phyloP scores from a whole-genome alignment of 768 basidiomycete genomes.

The Boletellus sp. region DNA sequence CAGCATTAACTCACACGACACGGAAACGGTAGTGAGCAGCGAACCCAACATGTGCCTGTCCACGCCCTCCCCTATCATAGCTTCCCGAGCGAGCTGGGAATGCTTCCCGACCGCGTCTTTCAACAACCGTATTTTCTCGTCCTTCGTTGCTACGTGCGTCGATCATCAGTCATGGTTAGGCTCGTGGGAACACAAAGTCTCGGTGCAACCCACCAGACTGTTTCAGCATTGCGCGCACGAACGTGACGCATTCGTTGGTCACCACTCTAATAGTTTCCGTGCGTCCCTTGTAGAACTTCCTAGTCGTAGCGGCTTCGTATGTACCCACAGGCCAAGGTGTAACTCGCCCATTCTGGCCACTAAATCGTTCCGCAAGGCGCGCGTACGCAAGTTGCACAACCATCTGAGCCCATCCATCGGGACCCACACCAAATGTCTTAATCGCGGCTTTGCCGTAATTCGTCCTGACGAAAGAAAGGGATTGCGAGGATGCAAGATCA shows the following conservation, averaged over 20 bases:
- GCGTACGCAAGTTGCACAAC: constrained; percentile 86
- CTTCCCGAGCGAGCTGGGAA: constrained; percentile 57
- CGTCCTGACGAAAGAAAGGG: constrained; percentile 59
- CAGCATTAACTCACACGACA: background rate
- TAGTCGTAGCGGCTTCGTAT: constrained; percentile 94
- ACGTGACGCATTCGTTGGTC: constrained; percentile 70
- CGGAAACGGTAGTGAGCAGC: constrained; percentile 13
- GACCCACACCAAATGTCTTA: constrained; percentile 85
- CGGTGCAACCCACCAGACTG: constrained; percentile 25
- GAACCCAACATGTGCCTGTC: constrained; percentile 86
- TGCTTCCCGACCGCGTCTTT: constrained; percentile 62
- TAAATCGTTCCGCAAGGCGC: constrained; percentile 49
- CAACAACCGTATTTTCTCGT: constrained; percentile 52
- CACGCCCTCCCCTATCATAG: constrained; percentile 68
- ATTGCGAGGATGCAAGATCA: constrained; percentile 60
- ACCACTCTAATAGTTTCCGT: constrained; percentile 93
- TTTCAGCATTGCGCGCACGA: constrained; percentile 73
- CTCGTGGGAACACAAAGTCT: background rate
- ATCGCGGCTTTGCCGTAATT: constrained; percentile 82
- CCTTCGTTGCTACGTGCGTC: constrained; percentile 22
- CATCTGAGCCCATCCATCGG: constrained; percentile 95
- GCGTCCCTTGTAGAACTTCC: constrained; percentile 82
- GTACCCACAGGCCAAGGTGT: constrained; percentile 62
- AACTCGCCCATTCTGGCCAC: constrained; percentile 15
- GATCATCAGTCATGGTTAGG: background rate